phyloP scores from a whole-genome alignment of 306 rosid genomes.

The Calophaca sinica region DNA sequence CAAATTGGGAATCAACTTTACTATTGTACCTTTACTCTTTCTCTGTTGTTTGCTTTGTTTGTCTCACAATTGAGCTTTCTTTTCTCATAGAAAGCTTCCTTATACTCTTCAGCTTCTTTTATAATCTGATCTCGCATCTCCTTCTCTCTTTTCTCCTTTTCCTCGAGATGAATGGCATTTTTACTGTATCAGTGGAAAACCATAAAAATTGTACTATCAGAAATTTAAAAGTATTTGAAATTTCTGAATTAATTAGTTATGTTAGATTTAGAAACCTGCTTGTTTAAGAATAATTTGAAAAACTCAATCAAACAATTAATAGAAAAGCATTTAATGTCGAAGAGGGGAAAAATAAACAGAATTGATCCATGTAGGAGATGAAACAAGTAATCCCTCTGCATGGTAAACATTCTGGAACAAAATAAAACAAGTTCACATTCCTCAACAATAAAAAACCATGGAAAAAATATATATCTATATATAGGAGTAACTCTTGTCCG shows the following conservation, averaged over 20 bases:
- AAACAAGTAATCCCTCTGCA: neutral
- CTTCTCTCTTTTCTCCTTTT: constrained; percentile 80
- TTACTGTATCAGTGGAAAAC: constrained; percentile 55
- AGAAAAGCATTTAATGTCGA: neutral
- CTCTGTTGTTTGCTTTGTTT: constrained; percentile 73
- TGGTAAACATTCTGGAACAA: neutral
- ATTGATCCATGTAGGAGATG: neutral
- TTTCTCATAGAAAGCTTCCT: constrained; percentile 76
- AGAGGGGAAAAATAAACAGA: neutral
- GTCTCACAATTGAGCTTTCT: constrained; percentile 74
- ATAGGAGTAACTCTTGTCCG: too few species aligned
- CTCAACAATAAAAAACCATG: neutral
- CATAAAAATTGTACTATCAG: constrained; percentile 6
- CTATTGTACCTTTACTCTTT: constrained; percentile 77
- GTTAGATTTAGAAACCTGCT: too few species aligned
- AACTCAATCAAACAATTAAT: neutral
- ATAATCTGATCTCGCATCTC: constrained; percentile 89
- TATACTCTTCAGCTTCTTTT: constrained; percentile 87
- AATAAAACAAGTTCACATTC: neutral
- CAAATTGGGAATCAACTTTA: neutral
- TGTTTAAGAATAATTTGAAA: neutral
- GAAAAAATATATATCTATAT: neutral
- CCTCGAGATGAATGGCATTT: constrained; percentile 81
- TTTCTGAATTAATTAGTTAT: too few species aligned
- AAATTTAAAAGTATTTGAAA: neutral